Percentiles rank a stretch among this genome's conserved stretches.
These are phyloP conservation scores for Cyberlindnera subsufficiens DNA, from an alignment of 805 yeast genomes.

Conservation along the genomic window DNA sequence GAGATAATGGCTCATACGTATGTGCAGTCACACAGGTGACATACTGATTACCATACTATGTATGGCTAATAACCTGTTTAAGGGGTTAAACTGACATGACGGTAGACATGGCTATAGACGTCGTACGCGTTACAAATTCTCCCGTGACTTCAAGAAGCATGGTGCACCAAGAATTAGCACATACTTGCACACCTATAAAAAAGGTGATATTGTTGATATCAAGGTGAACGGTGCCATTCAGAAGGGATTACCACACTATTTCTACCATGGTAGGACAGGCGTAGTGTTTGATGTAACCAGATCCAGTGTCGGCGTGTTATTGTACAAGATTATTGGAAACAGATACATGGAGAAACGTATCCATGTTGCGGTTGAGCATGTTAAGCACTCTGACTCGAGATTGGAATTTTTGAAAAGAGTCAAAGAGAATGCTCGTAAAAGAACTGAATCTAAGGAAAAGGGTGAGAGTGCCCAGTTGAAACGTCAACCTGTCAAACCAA, in stretches of 20 bases:
- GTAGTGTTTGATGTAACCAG: conserved; percentile 96
- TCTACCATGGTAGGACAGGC: conserved; percentile 99
- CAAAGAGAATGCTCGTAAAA: conserved; percentile 87
- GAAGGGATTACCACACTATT: conserved; percentile 99
- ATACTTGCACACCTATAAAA: conserved; percentile 93
- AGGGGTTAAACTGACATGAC: background rate
- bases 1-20: no score
- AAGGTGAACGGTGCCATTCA: conserved; percentile 98
- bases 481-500: conserved; percentile 97
- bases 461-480: conserved; percentile 86
- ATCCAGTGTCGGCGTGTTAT: conserved; percentile 92
- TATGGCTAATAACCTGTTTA: no score
- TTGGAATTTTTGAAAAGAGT: conserved; percentile 97
- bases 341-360: conserved; percentile 97
- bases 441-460: conserved; percentile 85
- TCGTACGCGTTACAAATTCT: conserved; percentile 99
- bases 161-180: conserved; percentile 89
- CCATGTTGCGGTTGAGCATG: conserved; percentile 95
- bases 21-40: no score
- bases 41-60: no score
- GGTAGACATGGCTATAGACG: conserved; percentile 95
- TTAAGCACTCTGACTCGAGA: conserved; percentile 99
- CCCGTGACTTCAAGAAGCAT: conserved; percentile 93
- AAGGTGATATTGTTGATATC: conserved; percentile 98
- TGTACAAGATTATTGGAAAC: conserved; percentile 96